Conservation (phyloP, 306 rosid genomes). For the Quercus suber region DNA sequence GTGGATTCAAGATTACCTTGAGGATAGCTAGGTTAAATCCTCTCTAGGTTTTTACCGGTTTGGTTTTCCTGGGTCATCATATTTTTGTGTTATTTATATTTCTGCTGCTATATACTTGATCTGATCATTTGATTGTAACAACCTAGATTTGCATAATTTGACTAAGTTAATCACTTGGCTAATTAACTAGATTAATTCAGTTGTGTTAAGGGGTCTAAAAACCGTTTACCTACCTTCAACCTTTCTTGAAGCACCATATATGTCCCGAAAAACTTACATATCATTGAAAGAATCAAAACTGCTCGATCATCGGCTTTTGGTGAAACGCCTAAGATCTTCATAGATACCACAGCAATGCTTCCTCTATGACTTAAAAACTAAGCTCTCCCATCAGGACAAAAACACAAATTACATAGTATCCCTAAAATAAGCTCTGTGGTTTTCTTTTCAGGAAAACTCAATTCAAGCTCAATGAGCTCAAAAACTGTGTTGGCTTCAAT, state of each 20-base stretch:
- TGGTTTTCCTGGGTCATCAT: too few relatives aligned
- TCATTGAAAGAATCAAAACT: slow-evolving; percentile 40
- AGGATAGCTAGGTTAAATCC: too few relatives aligned
- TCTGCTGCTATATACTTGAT: too few relatives aligned
- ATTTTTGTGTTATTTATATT: too few relatives aligned
- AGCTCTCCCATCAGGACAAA: slow-evolving; percentile 65
- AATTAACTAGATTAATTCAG: too few relatives aligned
- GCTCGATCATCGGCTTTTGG: slow-evolving; percentile 43
- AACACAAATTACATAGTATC: slow-evolving; percentile 45
- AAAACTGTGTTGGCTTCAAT: slow-evolving; percentile 39
- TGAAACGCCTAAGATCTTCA: slow-evolving; percentile 47
- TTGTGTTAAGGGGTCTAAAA: too few relatives aligned
- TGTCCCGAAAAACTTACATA: slow-evolving; percentile 45
- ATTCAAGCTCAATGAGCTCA: slow-evolving; percentile 51
- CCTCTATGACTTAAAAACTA: slow-evolving; percentile 50
- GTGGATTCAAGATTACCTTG: too few relatives aligned
- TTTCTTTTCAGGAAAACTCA: too few relatives aligned
- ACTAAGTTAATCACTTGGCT: too few relatives aligned
- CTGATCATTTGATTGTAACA: too few relatives aligned
- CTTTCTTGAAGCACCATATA: slow-evolving; percentile 50
- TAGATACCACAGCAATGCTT: slow-evolving; percentile 43
- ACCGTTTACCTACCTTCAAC: slow-evolving; percentile 38
- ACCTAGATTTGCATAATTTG: too few relatives aligned
- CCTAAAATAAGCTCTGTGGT: slow-evolving; percentile 49
- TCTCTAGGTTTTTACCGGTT: too few relatives aligned